Conservation (phyloP, 106 monocot genomes). For the Acanthochlamys bracteata region DNA sequence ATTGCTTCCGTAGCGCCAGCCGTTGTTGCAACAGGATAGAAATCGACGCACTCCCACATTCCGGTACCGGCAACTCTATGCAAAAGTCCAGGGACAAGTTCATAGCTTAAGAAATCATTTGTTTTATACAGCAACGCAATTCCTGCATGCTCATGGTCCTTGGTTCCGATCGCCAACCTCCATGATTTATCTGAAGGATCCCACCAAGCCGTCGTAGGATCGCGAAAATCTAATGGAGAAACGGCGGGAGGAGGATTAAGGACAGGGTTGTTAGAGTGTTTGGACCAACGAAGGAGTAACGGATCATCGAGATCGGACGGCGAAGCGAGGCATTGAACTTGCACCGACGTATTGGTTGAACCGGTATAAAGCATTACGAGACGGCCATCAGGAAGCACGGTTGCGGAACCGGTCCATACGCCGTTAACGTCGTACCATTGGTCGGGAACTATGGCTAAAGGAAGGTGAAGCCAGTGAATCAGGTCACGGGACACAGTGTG, state of each 20-base stretch:
- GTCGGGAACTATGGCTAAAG: constrained; percentile 45
- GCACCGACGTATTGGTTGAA: constrained; percentile 20
- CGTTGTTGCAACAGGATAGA: constrained; percentile 36
- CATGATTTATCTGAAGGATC: constrained; percentile 20
- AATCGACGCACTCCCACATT: constrained; percentile 82
- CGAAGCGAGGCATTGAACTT: constrained; percentile 41
- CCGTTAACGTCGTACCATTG: constrained; percentile 58
- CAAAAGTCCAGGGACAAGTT: constrained; percentile 31
- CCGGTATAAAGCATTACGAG: constrained; percentile 58
- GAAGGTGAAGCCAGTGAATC: constrained; percentile 53
- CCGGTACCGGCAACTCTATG: constrained; percentile 45
- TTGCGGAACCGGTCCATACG: constrained; percentile 67
- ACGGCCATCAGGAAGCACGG: constrained; percentile 29
- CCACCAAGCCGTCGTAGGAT: constrained; percentile 58
- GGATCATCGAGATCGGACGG: constrained; percentile 42
- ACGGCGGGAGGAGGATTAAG: constrained; percentile 25
- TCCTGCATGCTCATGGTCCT: constrained; percentile 33
- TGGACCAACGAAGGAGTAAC: constrained; percentile 34
- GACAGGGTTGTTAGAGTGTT: constrained; percentile 39
- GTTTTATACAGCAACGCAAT: constrained; percentile 38
- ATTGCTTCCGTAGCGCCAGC: constrained; percentile 10
- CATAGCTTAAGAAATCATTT: constrained; percentile 41
- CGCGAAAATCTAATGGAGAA: constrained; percentile 36
- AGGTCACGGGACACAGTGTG: constrained; percentile 56
- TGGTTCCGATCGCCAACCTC: constrained; percentile 38